Evolutionary conservation across 2,329 filamentous ascomycete species (phyloP).

Genomic region (Didymella segeticola): DNA sequence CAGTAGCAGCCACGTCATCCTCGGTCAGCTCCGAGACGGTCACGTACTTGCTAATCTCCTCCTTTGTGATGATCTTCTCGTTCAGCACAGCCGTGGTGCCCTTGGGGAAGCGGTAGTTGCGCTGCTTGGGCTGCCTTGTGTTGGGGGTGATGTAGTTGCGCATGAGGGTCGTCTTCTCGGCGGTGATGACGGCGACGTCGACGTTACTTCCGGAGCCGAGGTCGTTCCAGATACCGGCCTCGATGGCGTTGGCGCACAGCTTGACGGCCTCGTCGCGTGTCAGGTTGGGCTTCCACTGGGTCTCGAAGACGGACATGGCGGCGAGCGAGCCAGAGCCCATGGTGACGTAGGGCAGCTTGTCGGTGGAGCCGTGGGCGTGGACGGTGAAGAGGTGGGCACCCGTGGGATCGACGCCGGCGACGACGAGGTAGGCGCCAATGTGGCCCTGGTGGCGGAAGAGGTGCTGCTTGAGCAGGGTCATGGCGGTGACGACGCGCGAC

Average conservation of each 20-base stretch:
- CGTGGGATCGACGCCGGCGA: conserved; percentile 95
- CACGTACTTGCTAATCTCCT: conserved; percentile 92
- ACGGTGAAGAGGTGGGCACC: conserved; percentile 96
- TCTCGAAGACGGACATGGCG: conserved; percentile 98
- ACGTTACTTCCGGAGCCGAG: conserved; percentile 96
- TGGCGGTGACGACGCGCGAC: conserved; percentile 96
- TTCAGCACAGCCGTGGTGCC: conserved; percentile 97
- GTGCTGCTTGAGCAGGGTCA: conserved; percentile 99
- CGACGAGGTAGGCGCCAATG: conserved; percentile 96
- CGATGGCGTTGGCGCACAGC: conserved; percentile 84
- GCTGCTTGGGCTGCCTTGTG: conserved; percentile 85
- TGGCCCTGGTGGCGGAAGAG: conserved; percentile 98
- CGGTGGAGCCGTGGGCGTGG: conserved; percentile 96
- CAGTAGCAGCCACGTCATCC: conserved; percentile 66
- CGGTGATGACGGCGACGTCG: conserved; percentile 93
- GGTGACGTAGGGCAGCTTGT: conserved; percentile 98
- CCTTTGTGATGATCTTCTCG: conserved; percentile 93
- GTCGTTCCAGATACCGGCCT: conserved; percentile 98
- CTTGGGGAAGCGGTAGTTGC: conserved; percentile 87
- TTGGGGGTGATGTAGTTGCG: conserved; percentile 95
- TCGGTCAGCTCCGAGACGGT: conserved; percentile 85
- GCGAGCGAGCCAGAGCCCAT: conserved; percentile 97
- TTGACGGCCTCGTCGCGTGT: conserved; percentile 81
- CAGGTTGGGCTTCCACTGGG: conserved; percentile 84
- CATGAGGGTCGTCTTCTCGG: conserved; percentile 92